phyloP scores from a whole-genome alignment of 805 yeast species.

The Lipomyces orientalis region DNA sequence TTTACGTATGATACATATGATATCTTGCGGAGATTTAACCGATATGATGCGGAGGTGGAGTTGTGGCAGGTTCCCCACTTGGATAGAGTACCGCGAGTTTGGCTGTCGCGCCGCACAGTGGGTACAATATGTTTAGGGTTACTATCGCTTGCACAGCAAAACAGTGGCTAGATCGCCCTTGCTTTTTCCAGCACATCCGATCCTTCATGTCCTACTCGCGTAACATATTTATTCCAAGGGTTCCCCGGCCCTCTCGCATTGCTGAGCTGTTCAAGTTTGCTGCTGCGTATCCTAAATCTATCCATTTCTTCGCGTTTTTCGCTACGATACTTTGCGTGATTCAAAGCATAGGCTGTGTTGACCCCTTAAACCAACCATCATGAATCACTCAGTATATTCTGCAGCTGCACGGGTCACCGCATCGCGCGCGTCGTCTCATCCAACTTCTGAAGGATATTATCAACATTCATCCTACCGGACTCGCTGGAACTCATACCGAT shows the following conservation, averaged over 20 bases:
- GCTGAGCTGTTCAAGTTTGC: not conserved
- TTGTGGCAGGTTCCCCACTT: not conserved
- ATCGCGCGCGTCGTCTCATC: not conserved
- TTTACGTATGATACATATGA: too few species aligned
- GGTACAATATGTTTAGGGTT: not conserved
- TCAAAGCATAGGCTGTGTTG: not conserved
- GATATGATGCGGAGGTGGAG: not conserved
- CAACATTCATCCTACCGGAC: slow-evolving; percentile 2
- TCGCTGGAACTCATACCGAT: not conserved
- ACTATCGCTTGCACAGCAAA: not conserved
- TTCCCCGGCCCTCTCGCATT: not conserved
- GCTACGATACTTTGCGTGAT: not conserved
- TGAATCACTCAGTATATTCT: not conserved
- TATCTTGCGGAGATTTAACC: not conserved
- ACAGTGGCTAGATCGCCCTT: not conserved
- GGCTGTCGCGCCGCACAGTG: slow-evolving; percentile 1
- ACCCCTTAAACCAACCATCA: not conserved
- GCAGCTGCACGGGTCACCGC: not conserved
- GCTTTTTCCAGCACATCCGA: not conserved
- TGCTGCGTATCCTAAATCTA: not conserved
- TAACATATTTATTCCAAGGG: not conserved
- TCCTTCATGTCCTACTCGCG: not conserved
- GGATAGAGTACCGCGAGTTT: not conserved
- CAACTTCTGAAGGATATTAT: not conserved
- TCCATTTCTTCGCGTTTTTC: not conserved